Base-by-base conservation (phyloP, 2,329 filamentous ascomycete genomes). In the Fusarium austroafricanum region DNA sequence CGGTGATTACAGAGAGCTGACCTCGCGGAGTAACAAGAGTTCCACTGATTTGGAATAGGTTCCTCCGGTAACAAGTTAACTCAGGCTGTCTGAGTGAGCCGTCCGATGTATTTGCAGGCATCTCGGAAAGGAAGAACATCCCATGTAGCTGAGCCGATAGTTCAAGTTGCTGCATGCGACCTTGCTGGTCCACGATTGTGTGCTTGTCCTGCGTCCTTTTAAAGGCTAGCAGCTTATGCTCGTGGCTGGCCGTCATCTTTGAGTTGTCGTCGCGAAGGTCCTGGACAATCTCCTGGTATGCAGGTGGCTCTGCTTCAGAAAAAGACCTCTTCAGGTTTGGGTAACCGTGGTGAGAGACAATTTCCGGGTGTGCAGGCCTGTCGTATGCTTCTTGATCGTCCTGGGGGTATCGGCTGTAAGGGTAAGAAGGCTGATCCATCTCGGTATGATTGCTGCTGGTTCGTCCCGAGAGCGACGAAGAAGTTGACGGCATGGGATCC, bases 41-140 rank as follows among this genome's bases (percentile, higher is more conserved):
- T 59, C 95, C 95, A 64, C 94, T 97, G 75, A 97, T 96, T 79
- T 97, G 95, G 79, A 98, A 98, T 47, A 98, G 84, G 76, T 98
- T 98, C 46, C 95, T 89, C 68, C 95, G 91, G 80, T 98, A 98
- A 84, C 95, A 98, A 5, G 95, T 98, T 77, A 98, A 80, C 80
- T 98, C 95, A 52, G 88, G 93, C 76, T 92, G 90, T 49, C 90
- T 81, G 45, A 85, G 77, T 44, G 79, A 82, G 61, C 86, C 87
- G 68, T 90, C 87, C 68, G 78, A 83, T 55, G 83, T 81, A 64
- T 84, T 88, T 74, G 90, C 86, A 2, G 91, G 90, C 81, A 92
- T 91, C 76, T 95, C 92, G 29, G 92, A 93, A 31, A 95, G 83
- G 77, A 95, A 95, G 82, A 95, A 95, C 92, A 95, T 94, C 81